Evolutionary conservation across 2,329 filamentous ascomycete genomes (phyloP).

Genomic region (Cadophora gregata): DNA sequence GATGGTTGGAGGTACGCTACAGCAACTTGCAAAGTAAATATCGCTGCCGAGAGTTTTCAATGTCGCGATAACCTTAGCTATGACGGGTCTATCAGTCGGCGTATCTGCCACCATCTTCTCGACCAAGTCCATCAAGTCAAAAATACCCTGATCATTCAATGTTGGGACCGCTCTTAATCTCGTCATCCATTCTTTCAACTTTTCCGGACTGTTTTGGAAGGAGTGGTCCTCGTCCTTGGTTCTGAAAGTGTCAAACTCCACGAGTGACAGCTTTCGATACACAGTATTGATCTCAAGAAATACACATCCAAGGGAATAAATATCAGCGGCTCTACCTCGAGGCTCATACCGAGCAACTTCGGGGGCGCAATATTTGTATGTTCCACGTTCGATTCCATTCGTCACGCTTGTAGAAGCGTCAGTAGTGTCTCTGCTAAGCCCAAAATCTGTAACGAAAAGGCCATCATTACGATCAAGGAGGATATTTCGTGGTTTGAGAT

Average conservation of each 20-base stretch:
- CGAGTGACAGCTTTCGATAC: neutral
- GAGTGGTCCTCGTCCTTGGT: conserved; percentile 11
- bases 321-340: conserved; percentile 13
- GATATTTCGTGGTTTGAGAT: conserved; percentile 10
- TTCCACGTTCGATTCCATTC: neutral
- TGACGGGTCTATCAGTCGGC: neutral
- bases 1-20: neutral
- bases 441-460: conserved; percentile 13
- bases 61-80: neutral
- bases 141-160: neutral
- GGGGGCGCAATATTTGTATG: conserved; percentile 19
- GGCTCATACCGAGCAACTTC: conserved; percentile 9
- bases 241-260: conserved; percentile 12
- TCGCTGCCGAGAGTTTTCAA: neutral
- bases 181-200: conserved; percentile 7
- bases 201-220: neutral
- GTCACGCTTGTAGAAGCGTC: neutral
- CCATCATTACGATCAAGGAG: neutral
- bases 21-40: neutral
- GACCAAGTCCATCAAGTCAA: conserved; percentile 3
- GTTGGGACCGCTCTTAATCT: neutral
- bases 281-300: conserved; percentile 19
- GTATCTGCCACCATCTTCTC: neutral
- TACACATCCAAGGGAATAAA: conserved; percentile 16
- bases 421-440: conserved; percentile 9